Evolutionary conservation across 768 basidiomycete genomes (phyloP).

Genomic region (Lentinula sp.): DNA sequence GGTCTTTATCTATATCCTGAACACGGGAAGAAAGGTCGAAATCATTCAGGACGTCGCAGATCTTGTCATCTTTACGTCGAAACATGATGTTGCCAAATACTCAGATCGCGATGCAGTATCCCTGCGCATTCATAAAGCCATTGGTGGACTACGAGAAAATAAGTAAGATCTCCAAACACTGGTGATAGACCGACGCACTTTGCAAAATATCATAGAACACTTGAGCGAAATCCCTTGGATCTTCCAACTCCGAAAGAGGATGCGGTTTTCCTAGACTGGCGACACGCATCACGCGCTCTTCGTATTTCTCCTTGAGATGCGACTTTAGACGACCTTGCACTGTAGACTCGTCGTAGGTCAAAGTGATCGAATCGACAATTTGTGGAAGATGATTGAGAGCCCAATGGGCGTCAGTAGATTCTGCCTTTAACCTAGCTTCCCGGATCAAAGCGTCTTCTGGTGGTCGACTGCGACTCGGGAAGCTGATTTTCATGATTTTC

Average conservation of each 20-base stretch:
- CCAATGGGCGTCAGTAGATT: not conserved
- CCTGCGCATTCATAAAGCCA: slow-evolving; percentile 4
- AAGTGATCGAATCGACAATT: not conserved
- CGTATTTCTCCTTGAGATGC: not conserved
- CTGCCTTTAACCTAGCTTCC: not conserved
- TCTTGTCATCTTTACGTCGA: slow-evolving; percentile 8
- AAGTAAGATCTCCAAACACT: not conserved
- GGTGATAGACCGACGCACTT: not conserved
- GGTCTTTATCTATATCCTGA: not conserved
- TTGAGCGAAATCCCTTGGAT: not conserved
- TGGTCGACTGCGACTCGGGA: not conserved
- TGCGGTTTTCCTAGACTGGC: not conserved
- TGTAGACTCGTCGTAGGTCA: not conserved
- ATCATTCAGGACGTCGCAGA: slow-evolving; percentile 8
- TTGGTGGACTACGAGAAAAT: slow-evolving; percentile 1
- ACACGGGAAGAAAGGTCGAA: slow-evolving; percentile 5
- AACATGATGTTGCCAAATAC: slow-evolving; percentile 9
- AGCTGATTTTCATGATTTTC: not conserved
- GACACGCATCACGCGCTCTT: not conserved
- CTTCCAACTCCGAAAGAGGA: not conserved
- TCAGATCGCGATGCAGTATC: slow-evolving; percentile 12
- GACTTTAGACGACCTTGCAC: not conserved
- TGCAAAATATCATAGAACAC: not conserved
- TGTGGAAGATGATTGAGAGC: not conserved
- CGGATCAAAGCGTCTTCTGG: not conserved